These are phyloP conservation scores for Suillus variegatus DNA, from an alignment of 768 basidiomycete genomes.

Conservation along the genomic window DNA sequence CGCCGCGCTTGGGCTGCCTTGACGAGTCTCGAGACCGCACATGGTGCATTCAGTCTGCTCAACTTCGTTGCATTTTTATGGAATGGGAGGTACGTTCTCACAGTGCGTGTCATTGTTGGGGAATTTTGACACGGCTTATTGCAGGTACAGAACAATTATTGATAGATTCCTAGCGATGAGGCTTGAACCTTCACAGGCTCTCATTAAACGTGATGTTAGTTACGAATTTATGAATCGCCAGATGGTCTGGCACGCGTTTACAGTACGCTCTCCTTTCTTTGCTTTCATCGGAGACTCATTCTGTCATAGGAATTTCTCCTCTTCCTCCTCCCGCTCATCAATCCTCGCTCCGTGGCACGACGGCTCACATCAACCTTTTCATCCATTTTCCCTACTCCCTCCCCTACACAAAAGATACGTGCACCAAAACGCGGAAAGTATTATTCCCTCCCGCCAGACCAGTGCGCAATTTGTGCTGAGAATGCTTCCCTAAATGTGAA, in stretches of 20 bases:
- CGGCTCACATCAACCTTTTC: conserved; percentile 41
- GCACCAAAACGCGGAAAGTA: conserved; percentile 55
- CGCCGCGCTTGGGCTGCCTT: conserved; percentile 74
- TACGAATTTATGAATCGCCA: conserved; percentile 99
- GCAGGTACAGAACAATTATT: conserved; percentile 81
- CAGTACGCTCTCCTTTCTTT: conserved; percentile 52
- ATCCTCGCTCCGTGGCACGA: conserved; percentile 63
- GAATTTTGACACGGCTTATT: conserved; percentile 3
- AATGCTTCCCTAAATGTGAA: conserved; percentile 65
- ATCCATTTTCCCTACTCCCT: conserved; percentile 37
- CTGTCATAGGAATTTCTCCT: conserved; percentile 84
- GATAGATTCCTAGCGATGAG: conserved; percentile 78
- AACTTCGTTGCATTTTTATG: conserved; percentile 85
- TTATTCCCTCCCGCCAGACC: conserved; percentile 64
- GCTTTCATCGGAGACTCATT: conserved; percentile 5
- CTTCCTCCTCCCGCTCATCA: conserved; percentile 87
- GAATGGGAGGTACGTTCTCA: conserved; percentile 71
- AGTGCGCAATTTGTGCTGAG: conserved; percentile 91
- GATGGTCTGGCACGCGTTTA: conserved; percentile 99
- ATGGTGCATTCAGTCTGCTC: conserved; percentile 61
- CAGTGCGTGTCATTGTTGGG: conserved; percentile 4
- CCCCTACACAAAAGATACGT: conserved; percentile 18
- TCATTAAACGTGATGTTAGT: conserved; percentile 81
- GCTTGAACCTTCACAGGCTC: conserved; percentile 68
- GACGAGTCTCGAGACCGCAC: conserved; percentile 64